phyloP scores from a whole-genome alignment of 2,329 filamentous ascomycete species.

The Hypoxylon sp. region DNA sequence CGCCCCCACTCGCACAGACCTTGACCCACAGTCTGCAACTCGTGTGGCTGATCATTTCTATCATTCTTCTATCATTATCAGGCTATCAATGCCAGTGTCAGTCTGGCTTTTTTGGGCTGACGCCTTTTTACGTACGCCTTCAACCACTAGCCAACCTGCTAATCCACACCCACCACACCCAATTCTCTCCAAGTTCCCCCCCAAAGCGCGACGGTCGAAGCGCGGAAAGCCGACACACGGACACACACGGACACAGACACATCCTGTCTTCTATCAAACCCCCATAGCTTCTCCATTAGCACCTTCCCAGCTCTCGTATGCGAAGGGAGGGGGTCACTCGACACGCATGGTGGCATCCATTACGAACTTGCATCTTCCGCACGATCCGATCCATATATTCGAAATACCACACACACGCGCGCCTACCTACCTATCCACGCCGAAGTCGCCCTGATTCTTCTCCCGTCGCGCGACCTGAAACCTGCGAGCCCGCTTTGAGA shows the following conservation, averaged over 20 bases:
- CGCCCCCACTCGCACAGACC: slow-evolving; percentile 33
- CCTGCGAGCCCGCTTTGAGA: slow-evolving; percentile 20
- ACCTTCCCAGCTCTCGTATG: slow-evolving; percentile 21
- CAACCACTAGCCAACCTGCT: not conserved
- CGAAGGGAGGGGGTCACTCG: slow-evolving; percentile 35
- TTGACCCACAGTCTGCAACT: slow-evolving; percentile 12
- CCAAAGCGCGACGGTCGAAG: slow-evolving; percentile 34
- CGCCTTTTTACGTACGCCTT: slow-evolving; percentile 4
- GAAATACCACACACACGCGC: slow-evolving; percentile 22
- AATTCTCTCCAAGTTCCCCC: slow-evolving; percentile 32
- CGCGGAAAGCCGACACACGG: too few relatives aligned
- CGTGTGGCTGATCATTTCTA: slow-evolving; percentile 28
- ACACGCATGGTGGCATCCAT: slow-evolving; percentile 34
- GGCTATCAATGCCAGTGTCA: too few relatives aligned
- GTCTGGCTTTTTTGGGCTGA: slow-evolving; percentile 21
- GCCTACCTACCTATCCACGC: slow-evolving; percentile 18
- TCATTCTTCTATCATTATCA: too few relatives aligned
- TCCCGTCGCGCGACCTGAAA: slow-evolving; percentile 21
- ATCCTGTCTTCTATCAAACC: slow-evolving; percentile 29
- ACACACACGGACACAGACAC: slow-evolving; percentile 36
- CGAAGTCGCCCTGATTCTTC: slow-evolving; percentile 20
- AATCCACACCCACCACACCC: slow-evolving; percentile 27
- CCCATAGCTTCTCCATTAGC: slow-evolving; percentile 22
- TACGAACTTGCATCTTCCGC: slow-evolving; percentile 33
- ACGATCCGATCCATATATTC: slow-evolving; percentile 29